These are phyloP conservation scores for Lactarius sp. DNA, from an alignment of 768 basidiomycete genomes.

Conservation along the genomic window DNA sequence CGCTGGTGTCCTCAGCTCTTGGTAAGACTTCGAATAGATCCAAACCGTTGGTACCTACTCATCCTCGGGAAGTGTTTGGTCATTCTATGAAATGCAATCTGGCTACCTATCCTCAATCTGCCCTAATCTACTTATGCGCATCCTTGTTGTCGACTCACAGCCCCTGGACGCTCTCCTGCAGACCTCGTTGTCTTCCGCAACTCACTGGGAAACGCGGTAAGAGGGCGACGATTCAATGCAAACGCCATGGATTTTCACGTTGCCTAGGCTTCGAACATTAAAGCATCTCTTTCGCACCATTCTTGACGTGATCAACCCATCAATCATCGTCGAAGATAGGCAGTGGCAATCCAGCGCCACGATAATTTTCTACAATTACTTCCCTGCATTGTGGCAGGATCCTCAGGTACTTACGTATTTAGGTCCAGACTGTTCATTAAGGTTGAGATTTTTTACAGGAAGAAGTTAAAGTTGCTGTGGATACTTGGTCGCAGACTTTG, in stretches of 20 bases:
- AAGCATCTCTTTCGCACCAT: slow-evolving; percentile 59
- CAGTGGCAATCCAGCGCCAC: slow-evolving; percentile 64
- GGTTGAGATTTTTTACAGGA: slow-evolving; percentile 41
- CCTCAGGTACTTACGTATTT: slow-evolving; percentile 41
- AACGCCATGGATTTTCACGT: slow-evolving; percentile 1
- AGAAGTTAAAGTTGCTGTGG: slow-evolving; percentile 56
- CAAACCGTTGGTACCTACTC: not conserved
- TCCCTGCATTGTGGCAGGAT: slow-evolving; percentile 60
- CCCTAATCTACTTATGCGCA: slow-evolving; percentile 51
- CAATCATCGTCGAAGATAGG: slow-evolving; percentile 55
- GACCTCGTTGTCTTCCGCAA: slow-evolving; percentile 35
- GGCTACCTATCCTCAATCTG: slow-evolving; percentile 52
- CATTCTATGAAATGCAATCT: slow-evolving; percentile 57
- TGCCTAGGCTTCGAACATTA: slow-evolving; percentile 45
- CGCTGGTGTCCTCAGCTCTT: slow-evolving; percentile 49
- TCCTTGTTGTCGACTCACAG: slow-evolving; percentile 57
- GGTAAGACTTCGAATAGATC: slow-evolving; percentile 40
- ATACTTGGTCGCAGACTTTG: slow-evolving; percentile 54
- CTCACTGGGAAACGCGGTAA: slow-evolving; percentile 50
- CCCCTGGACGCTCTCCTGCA: slow-evolving; percentile 52
- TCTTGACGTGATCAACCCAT: slow-evolving; percentile 58
- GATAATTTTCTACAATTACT: slow-evolving; percentile 56
- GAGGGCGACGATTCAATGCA: slow-evolving; percentile 15
- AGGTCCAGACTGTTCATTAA: not conserved
- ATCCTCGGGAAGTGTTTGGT: slow-evolving; percentile 50